Evolutionary conservation across 768 basidiomycete genomes (phyloP).

Genomic region (Auricularia sp.): DNA sequence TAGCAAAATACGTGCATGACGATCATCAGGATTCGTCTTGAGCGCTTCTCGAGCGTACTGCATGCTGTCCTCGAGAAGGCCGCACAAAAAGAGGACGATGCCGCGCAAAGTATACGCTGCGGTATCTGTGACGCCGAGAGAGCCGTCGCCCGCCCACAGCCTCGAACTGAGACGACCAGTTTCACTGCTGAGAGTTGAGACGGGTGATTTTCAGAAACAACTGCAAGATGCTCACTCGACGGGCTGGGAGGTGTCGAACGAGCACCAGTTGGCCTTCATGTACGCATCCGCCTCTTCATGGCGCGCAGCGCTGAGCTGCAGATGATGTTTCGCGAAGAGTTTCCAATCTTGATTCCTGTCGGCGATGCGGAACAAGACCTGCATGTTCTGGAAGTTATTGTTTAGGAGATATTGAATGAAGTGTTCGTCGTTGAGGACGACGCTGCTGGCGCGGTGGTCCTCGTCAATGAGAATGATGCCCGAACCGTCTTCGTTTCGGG

Average conservation of each 20-base stretch:
- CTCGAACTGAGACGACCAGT: neutral
- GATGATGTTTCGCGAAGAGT: neutral
- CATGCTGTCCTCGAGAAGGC: constrained; percentile 58
- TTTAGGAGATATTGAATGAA: neutral
- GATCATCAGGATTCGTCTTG: constrained; percentile 67
- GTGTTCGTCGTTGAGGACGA: neutral
- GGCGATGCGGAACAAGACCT: neutral
- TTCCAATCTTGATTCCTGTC: neutral
- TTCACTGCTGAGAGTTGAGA: neutral
- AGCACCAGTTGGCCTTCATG: neutral
- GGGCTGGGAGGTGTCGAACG: neutral
- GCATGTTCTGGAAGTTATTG: neutral
- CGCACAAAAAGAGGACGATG: constrained; percentile 63
- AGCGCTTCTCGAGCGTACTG: constrained; percentile 64
- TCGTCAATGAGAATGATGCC: neutral
- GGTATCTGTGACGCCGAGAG: neutral
- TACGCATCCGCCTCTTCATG: neutral
- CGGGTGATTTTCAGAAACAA: neutral
- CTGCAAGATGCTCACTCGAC: neutral
- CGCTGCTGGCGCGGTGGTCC: neutral
- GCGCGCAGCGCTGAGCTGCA: neutral
- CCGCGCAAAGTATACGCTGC: constrained; percentile 42
- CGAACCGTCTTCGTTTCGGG: neutral
- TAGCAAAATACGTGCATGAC: constrained; percentile 56
- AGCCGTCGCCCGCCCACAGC: neutral